Base-by-base conservation (phyloP, 2,329 filamentous ascomycete genomes). In the Coleophoma eucalyptorum region DNA sequence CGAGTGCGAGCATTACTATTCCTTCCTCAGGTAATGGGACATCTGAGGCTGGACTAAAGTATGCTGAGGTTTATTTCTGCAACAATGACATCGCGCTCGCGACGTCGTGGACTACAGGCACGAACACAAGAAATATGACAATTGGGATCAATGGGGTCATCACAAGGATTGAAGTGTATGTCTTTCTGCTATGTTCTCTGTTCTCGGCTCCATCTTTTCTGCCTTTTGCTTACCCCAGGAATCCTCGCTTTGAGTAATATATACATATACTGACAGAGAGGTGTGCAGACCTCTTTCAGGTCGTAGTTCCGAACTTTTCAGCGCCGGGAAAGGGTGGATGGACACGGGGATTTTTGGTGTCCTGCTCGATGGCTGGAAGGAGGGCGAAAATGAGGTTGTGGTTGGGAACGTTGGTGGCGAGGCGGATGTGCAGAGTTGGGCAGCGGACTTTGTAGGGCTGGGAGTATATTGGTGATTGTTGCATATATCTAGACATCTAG, bases 361-460 rank as follows among this genome's bases (percentile, higher is more conserved):
- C 2, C 20, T 61, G 51, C 20, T 55, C 6, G 33, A 33, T n/a
- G 60, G 58, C 5, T 62, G 51, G 49, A 49, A 45, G 19, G 47
- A 33, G 33, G 60, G 58, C 4, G 26, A n/a, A 8, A 60, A 62
- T 50, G 26, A 18, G 32, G 55, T 72, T 12, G 58, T 64, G 3
- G 59, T 71, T 21, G 62, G 63, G 0, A 71, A 70, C 58, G 59
- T 52, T 32, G 62, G 53, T 5, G 62, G 62, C 0, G 56, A 52
- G n/a, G 51, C 54, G 41, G 63, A 61, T 1, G 55, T 64, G 8
- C 58, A 63, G 35, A 47, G 49, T 19, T 69, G 59, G 46, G 68
- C 54, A 5, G 61, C 67, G 5, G 68, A 70, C 52, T 66, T 72
- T 50, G 67, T 71, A 7, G 68, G 69, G 0, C 33, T 69, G 35